phyloP scores from a whole-genome alignment of 1,284 basidiomycete genomes.

The Malassezia globosa region DNA sequence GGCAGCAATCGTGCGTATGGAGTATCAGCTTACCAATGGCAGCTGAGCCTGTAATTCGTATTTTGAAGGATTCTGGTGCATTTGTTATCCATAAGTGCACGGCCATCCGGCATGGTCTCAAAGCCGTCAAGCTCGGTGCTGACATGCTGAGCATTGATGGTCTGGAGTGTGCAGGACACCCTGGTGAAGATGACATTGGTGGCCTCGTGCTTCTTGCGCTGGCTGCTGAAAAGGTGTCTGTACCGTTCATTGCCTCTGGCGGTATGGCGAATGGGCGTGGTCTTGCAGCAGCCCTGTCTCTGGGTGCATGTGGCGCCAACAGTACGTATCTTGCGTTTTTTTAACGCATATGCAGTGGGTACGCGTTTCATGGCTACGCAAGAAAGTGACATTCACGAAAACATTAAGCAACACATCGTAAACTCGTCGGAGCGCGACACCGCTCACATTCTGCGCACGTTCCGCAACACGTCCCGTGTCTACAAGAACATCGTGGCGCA shows the following conservation, averaged over 20 bases:
- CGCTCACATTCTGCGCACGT: slow-evolving; percentile 69
- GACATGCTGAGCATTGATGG: slow-evolving; percentile 56
- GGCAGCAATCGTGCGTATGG: slow-evolving; percentile 65
- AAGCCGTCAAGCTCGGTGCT: slow-evolving; percentile 65
- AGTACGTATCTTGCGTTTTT: slow-evolving; percentile 54
- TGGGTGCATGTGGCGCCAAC: slow-evolving; percentile 77
- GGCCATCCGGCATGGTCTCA: slow-evolving; percentile 53
- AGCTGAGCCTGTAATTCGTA: slow-evolving; percentile 66
- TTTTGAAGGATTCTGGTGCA: slow-evolving; percentile 63
- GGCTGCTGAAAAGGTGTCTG: slow-evolving; percentile 69
- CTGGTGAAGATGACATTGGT: slow-evolving; percentile 87
- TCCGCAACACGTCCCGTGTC: slow-evolving; percentile 76
- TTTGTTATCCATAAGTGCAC: slow-evolving; percentile 86
- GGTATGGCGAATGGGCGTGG: slow-evolving; percentile 57
- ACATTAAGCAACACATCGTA: slow-evolving; percentile 81
- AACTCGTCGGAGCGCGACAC: slow-evolving; percentile 65
- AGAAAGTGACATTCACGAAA: slow-evolving; percentile 69
- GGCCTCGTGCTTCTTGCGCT: slow-evolving; percentile 80
- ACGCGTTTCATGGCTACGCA: slow-evolving; percentile 70
- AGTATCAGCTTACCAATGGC: neutral
- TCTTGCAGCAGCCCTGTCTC: slow-evolving; percentile 65
- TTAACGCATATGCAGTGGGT: slow-evolving; percentile 50
- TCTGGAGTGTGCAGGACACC: slow-evolving; percentile 69
- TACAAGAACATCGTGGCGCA: slow-evolving; percentile 70
- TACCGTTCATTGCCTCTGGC: slow-evolving; percentile 81